phyloP scores from a whole-genome alignment of 129 eudicot genomes.

The Centaurea solstitialis region DNA sequence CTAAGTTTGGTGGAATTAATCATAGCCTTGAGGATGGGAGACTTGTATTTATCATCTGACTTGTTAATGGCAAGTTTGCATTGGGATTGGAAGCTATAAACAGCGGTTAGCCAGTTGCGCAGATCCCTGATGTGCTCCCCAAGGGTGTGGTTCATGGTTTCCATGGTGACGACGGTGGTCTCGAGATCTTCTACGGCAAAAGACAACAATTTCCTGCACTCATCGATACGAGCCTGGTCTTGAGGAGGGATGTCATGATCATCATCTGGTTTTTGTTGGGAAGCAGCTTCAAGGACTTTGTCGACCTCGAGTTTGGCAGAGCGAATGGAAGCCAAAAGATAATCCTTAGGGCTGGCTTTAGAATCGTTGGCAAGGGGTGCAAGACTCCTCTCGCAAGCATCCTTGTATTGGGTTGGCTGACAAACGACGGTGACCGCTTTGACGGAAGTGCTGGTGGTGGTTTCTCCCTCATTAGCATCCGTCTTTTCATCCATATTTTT shows the following conservation, averaged over 20 bases:
- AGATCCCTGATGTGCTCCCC: slow-evolving; percentile 21
- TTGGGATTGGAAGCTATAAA: slow-evolving; percentile 11
- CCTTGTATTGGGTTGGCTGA: slow-evolving; percentile 32
- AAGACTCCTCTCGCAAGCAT: slow-evolving; percentile 40
- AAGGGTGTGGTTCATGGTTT: slow-evolving; percentile 15
- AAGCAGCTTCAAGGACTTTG: slow-evolving; percentile 27
- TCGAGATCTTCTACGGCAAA: slow-evolving; percentile 31
- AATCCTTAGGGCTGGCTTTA: slow-evolving; percentile 41
- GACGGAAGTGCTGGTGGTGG: slow-evolving; percentile 20
- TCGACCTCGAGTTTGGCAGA: slow-evolving; percentile 40
- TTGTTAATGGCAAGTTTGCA: slow-evolving; percentile 32
- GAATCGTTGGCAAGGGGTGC: slow-evolving; percentile 33
- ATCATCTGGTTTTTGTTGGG: not conserved
- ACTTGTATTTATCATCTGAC: slow-evolving; percentile 18
- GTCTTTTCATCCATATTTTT: not conserved
- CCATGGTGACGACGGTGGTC: slow-evolving; percentile 16
- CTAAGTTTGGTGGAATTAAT: slow-evolving; percentile 44
- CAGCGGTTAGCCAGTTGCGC: slow-evolving; percentile 39
- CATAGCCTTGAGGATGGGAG: slow-evolving; percentile 21
- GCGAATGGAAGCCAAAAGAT: slow-evolving; percentile 28
- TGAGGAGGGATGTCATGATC: slow-evolving; percentile 9
- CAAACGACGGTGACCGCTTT: slow-evolving; percentile 40
- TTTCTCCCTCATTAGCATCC: not conserved
- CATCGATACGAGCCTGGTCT: slow-evolving; percentile 25
- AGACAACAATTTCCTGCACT: slow-evolving; percentile 41